Evolutionary conservation across 108 stramenopile genomes (phyloP), one percentile per base, ranked within the genome.

Genomic region (Parmales sp.): DNA sequence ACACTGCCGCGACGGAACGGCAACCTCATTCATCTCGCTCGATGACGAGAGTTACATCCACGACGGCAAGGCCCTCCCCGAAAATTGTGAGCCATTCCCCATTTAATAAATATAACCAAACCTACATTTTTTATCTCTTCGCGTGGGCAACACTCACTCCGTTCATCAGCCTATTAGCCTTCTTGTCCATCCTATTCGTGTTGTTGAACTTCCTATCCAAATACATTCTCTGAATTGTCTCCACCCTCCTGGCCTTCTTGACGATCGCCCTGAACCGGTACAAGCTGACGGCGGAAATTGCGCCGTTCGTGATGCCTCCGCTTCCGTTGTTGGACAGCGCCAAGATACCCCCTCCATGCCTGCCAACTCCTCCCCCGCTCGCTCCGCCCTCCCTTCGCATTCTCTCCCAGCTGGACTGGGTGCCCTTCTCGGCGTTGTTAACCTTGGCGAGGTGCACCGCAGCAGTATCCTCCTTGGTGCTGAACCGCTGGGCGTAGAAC

Each of bases 131-230:
- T 68, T 86, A 90, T 63, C 89, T 65, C 38, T 81, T 71, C 23
- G 87, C 87, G 68, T 85, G 84, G 1, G 89, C 84, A 16, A 86
- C 84, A 74, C 71, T 74, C 8, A 90, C 87, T 19, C 84, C 84
- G 67, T 84, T 91, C 80, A 84, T 81, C 72, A 87, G 65, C 37
- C 83, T 78, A 70, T 91, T 91, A 18, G 74, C 83, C 80, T 91
- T 91, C 75, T 91, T 91, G 80, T 84, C 85, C 90, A 91, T 91
- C 65, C 71, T 77, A 50, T 91, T 91, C 64, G 84, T 88, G 54
- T 88, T 87, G 25, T 71, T 76, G 2, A 84, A 83, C 49, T 80
- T 70, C 4, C 63, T 75, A 46, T 89, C 83, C 11, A 6, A 5
- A 23, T 50, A 50, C 49, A 23, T 9, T 22, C 49, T 7, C 20